These are phyloP conservation scores for Auricularia sp. DNA, from an alignment of 768 basidiomycete genomes.

Conservation along the genomic window DNA sequence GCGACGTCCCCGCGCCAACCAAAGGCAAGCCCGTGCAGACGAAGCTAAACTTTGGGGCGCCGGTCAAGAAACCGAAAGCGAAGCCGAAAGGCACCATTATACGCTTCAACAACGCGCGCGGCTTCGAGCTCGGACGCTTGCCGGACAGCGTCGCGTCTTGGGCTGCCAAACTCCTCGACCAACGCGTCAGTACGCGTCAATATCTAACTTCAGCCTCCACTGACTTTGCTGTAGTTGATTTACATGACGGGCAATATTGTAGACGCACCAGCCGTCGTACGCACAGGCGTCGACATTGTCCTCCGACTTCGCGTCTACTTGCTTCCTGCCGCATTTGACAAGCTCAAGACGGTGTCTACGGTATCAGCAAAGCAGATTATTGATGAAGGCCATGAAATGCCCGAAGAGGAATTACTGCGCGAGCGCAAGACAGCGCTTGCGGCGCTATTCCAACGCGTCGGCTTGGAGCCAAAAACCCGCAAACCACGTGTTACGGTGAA, in stretches of 20 bases:
- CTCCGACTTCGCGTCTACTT: conserved; percentile 69
- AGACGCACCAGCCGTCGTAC: conserved; percentile 62
- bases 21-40: conserved; percentile 39
- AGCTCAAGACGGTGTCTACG: conserved; percentile 22
- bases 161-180: conserved; percentile 66
- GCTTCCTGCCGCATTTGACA: conserved; percentile 55
- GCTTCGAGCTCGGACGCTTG: conserved; percentile 71
- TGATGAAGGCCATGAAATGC: conserved; percentile 71
- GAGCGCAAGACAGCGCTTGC: conserved; percentile 70
- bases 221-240: conserved; percentile 37
- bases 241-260: conserved; percentile 64
- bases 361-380: conserved; percentile 37
- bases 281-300: conserved; percentile 69
- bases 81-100: conserved; percentile 51
- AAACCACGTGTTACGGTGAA: conserved; percentile 32
- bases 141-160: conserved; percentile 61
- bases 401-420: conserved; percentile 65
- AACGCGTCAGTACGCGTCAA: conserved; percentile 27
- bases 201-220: neutral
- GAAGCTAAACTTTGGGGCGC: conserved; percentile 55
- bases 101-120: conserved; percentile 51
- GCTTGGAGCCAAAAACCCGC: conserved; percentile 46
- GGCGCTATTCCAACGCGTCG: conserved; percentile 61
- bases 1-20: conserved; percentile 32
- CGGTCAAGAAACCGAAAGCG: conserved; percentile 31